Conservation (phyloP, 768 basidiomycete genomes). For the Agrocybe pediades region DNA sequence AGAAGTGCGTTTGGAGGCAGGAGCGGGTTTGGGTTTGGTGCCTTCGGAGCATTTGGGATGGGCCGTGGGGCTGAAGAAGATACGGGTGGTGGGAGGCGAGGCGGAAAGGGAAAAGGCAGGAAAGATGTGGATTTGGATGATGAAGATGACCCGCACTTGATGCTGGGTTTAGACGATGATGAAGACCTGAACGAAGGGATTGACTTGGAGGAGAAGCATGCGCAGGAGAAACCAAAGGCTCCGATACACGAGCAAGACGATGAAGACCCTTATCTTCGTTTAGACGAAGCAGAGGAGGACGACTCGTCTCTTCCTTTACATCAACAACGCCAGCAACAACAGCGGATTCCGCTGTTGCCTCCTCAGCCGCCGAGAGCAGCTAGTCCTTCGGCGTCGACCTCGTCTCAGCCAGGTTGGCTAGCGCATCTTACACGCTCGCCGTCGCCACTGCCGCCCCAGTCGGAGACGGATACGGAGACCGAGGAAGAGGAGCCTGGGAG, state of each 20-base stretch:
- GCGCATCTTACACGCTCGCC: constrained; percentile 76
- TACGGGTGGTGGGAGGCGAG: background rate
- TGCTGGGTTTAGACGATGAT: constrained; percentile 32
- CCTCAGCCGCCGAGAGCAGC: constrained; percentile 26
- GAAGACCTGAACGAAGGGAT: no score
- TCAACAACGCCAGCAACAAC: constrained; percentile 32
- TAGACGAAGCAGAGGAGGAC: constrained; percentile 60
- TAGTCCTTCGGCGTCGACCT: constrained; percentile 40
- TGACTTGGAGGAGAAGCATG: no score
- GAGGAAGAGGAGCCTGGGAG: background rate
- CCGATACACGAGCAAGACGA: constrained; percentile 46
- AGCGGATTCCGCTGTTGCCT: constrained; percentile 37
- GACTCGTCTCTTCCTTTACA: constrained; percentile 21
- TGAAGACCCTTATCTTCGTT: constrained; percentile 76
- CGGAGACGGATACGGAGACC: background rate
- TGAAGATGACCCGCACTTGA: constrained; percentile 76
- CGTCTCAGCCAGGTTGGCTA: constrained; percentile 62
- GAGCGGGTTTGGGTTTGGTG: background rate
- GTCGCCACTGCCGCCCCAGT: constrained; percentile 12
- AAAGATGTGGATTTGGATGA: constrained; percentile 58
- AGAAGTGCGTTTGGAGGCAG: background rate
- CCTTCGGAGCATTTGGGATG: no score
- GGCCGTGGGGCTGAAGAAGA: background rate
- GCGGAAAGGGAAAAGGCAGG: background rate
- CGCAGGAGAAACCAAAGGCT: constrained; percentile 1